phyloP scores from a whole-genome alignment of 2,329 filamentous ascomycete species.

The Biscogniauxia mediterranea region DNA sequence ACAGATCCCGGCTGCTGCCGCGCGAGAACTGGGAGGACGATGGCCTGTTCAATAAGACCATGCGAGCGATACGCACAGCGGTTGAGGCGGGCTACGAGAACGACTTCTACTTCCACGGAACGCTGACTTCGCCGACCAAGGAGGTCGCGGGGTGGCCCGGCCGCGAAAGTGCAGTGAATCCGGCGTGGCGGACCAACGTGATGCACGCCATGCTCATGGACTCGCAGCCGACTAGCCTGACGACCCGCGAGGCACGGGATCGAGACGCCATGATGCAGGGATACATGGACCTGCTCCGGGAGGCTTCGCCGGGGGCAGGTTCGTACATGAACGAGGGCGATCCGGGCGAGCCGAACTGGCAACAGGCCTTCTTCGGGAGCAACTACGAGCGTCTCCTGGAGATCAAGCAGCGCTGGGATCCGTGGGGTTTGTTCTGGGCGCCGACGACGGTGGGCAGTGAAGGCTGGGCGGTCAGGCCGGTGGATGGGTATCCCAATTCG shows the following conservation, averaged over 20 bases:
- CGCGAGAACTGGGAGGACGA: slow-evolving; percentile 30
- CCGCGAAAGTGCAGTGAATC: slow-evolving; percentile 36
- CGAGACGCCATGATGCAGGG: slow-evolving; percentile 26
- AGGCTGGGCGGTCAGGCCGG: slow-evolving; percentile 2
- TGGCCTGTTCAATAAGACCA: slow-evolving; percentile 25
- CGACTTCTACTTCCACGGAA: slow-evolving; percentile 36
- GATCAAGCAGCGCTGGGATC: slow-evolving; percentile 23
- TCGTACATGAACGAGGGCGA: slow-evolving; percentile 55
- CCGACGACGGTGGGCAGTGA: slow-evolving; percentile 3
- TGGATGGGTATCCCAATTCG: background rate
- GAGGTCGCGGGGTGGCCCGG: slow-evolving; percentile 32
- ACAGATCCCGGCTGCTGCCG: slow-evolving; percentile 35
- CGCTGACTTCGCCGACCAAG: slow-evolving; percentile 31
- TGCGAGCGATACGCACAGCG: slow-evolving; percentile 32
- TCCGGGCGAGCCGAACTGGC: slow-evolving; percentile 45
- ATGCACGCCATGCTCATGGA: slow-evolving; percentile 38
- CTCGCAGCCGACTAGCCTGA: slow-evolving; percentile 18
- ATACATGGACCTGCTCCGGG: slow-evolving; percentile 30
- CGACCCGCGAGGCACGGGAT: slow-evolving; percentile 21
- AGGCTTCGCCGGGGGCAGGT: slow-evolving; percentile 40
- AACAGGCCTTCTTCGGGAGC: slow-evolving; percentile 46
- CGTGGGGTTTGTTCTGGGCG: slow-evolving; percentile 2
- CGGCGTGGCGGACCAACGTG: slow-evolving; percentile 41
- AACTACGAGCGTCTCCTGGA: background rate
- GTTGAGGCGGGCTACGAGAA: slow-evolving; percentile 34